Base-by-base conservation (phyloP, 768 basidiomycete species). In the Nidula microcarpa region DNA sequence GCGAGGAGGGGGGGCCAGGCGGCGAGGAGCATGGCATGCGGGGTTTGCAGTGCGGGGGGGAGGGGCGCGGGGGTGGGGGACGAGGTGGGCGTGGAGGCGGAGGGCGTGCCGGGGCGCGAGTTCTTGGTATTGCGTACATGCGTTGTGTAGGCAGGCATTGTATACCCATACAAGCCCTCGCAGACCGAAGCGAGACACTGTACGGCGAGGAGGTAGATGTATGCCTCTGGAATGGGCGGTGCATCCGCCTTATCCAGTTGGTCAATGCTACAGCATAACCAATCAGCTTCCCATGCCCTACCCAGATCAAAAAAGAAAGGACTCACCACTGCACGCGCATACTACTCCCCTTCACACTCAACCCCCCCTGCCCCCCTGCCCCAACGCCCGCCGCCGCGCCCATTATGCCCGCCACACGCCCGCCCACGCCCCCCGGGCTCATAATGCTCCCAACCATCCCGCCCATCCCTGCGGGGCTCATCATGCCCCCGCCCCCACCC, bases 181-280 rank as follows among this genome's bases (percentile, higher is more conserved):
- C 89, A 92, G 2, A 99, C 72, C 0, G 91, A 86, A 32, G 89
- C 80, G 7, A 98, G 77, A 62, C 89, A 94, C 61, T 98, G 94
- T 0, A 97, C 80, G 0, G 86, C 91, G 1, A 99, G 81, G 6
- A 99, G 86, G 64, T 95, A 96, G 57, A 96, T 81, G 65, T 99
- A 98, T 3, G 89, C 79, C 54, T 99, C 97, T 0, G 97, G 96
- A 50, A 98, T 94, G 0, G 84, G 77, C 0, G 97, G 97, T 0
- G 94, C 85, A 60, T 99, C 97, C 0, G 93, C 89, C 68, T 99
- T 99, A 73, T 99, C 96, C 10, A 98, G 82, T 67, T 98, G 97
- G 65, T 99, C 96, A 60, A 99, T 98, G 65, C 95, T 97, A 60
- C 4, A 37, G 23, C 14, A 49, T 36, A 34, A 13, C 34, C 11